Evolutionary conservation across 2,329 filamentous ascomycete genomes (phyloP), one percentile per base, ranked within the genome.

Genomic region (Fusarium sp.): DNA sequence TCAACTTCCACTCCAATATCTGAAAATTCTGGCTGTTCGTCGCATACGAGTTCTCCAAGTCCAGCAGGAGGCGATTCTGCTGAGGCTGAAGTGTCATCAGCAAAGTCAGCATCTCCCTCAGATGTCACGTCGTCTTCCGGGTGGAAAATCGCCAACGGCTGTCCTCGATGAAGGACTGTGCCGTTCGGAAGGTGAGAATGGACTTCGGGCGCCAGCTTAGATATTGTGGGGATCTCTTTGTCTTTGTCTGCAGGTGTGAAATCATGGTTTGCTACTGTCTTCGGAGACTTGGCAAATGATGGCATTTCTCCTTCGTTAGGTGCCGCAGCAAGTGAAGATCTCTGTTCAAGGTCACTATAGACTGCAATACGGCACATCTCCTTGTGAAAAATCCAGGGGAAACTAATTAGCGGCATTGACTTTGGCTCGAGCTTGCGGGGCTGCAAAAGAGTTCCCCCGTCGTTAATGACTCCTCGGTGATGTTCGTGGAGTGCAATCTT

Each of bases 311-410:
- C 41, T 17, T 63, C 60, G 37, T 58, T 64, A 41, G 70, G 65
- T 20, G 62, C 71, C 12, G 54, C 72, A 7, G 73, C 41, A 5
- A 62, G 35, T 6, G 69, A 67, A 15, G 69, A 69, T 37, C 69
- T 73, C 13, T 73, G 73, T 30, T 74, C 70, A 48, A 56, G 30
- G 23, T 46, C 27, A n/a, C 64, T 75, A 74, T n/a, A 57, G 67
- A 18, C 68, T 69, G 5, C 77, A 33, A 83, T 74, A 17, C 79
- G 76, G 40, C 79, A 76, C 73, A 83, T 70, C 32, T 94, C 88
- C 46, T 87, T 86, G 15, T 90, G 86, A 70, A 98, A 97, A 4
- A 98, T 84, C 96, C 96, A 99, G 0, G 96, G 95, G 75, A 98
- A 98, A 64, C 92, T 96, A 74, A 98, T 96, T 12, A 98, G 83